These are phyloP conservation scores for Dendrostoma leiphaemia DNA, from an alignment of 2,329 filamentous ascomycete species.

Conservation along the genomic window DNA sequence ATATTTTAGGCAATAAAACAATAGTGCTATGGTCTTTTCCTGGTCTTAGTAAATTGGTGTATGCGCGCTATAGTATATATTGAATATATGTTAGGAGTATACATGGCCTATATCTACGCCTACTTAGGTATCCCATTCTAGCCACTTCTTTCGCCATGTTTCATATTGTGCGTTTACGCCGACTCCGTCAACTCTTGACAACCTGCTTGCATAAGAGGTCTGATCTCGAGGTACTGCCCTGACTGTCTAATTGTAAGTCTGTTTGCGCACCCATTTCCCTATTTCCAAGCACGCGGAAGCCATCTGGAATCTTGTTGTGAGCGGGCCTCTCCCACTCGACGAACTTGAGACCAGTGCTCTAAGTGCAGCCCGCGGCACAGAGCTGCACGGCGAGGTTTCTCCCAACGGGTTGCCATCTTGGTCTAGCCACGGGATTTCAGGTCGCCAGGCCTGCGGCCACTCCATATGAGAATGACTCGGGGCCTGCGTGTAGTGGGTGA, in stretches of 20 bases:
- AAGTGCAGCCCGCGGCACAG: not conserved
- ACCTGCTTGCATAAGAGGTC: not conserved
- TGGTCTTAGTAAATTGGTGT: too few species aligned
- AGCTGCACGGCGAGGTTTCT: not conserved
- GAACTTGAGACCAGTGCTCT: not conserved
- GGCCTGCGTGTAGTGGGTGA: slow-evolving; percentile 1
- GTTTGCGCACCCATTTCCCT: not conserved
- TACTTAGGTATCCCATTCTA: too few species aligned
- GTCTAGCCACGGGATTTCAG: not conserved
- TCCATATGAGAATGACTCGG: not conserved
- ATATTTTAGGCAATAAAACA: too few species aligned
- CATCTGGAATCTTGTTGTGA: slow-evolving; percentile 3
- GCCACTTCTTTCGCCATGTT: too few species aligned
- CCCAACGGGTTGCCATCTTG: not conserved
- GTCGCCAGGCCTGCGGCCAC: slow-evolving; percentile 2
- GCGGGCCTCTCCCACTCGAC: slow-evolving; percentile 5
- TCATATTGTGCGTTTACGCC: too few species aligned
- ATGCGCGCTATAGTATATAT: too few species aligned
- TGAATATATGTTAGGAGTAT: too few species aligned
- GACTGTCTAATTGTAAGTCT: not conserved
- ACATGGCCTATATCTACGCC: too few species aligned
- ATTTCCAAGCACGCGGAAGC: not conserved
- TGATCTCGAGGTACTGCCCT: not conserved
- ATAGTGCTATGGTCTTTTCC: too few species aligned
- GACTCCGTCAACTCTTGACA: not conserved